A percentile compares a stretch with the other conserved stretches of the same genome.
Conservation (phyloP, 768 basidiomycete genomes). For the Suillus alpinus region DNA sequence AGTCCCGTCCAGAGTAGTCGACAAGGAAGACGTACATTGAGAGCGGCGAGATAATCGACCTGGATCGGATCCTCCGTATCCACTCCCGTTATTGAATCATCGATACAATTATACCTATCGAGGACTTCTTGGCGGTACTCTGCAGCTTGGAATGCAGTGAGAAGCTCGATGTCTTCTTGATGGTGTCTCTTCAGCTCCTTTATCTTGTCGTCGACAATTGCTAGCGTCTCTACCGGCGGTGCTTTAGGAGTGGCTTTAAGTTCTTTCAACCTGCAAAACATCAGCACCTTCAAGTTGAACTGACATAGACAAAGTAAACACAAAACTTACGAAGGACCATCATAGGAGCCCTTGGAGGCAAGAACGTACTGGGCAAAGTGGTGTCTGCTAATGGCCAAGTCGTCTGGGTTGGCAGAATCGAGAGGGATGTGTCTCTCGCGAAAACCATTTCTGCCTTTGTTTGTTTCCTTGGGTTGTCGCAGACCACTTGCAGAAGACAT, state of each 20-base stretch:
- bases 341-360: slow-evolving; percentile 33
- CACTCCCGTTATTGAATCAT: slow-evolving; percentile 26
- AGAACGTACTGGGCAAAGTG: slow-evolving; percentile 39
- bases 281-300: slow-evolving; percentile 5
- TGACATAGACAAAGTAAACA: background rate
- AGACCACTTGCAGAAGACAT: slow-evolving; percentile 9
- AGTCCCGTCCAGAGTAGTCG: background rate
- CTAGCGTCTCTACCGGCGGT: slow-evolving; percentile 22
- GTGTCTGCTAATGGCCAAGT: slow-evolving; percentile 28
- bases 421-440: slow-evolving; percentile 14
- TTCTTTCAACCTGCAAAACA: slow-evolving; percentile 19
- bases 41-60: slow-evolving; percentile 23
- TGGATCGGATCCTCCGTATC: slow-evolving; percentile 23
- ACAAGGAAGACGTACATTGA: slow-evolving; percentile 15
- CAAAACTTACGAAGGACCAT: slow-evolving; percentile 37
- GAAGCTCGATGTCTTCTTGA: slow-evolving; percentile 26
- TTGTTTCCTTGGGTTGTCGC: slow-evolving; percentile 11
- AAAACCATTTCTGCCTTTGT: slow-evolving; percentile 21
- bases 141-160: slow-evolving; percentile 28
- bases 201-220: slow-evolving; percentile 27
- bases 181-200: slow-evolving; percentile 28
- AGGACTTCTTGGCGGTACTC: slow-evolving; percentile 33
- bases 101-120: slow-evolving; percentile 23
- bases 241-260: slow-evolving; percentile 16
- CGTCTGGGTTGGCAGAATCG: slow-evolving; percentile 19